Evolutionary conservation across 2,329 filamentous ascomycete genomes (phyloP), one percentile per base, ranked within the genome.

Genomic region (Aspergillus quadricinctus): DNA sequence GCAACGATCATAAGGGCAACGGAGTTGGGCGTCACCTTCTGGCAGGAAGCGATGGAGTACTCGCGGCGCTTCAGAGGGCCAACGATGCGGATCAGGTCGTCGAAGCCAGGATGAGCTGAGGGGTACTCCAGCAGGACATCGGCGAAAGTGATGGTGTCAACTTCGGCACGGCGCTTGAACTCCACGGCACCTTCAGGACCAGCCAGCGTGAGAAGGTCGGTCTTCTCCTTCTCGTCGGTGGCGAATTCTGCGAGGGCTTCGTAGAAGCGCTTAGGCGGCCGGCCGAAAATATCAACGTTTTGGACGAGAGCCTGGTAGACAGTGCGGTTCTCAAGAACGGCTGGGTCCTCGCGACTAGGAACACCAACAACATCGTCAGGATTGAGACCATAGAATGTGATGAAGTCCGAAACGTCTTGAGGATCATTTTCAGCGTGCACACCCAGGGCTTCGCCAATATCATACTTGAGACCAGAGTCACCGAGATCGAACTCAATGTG

Each of bases 401-500:
- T 96, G 77, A 99, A 99, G 45, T 89, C 83, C 63, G 86, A 79
- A 57, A 97, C 88, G 59, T 94, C 83, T 48, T 80, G 78, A 49
- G 87, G 82, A 72, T 97, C 88, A 75, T 99, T 99, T 77, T 97
- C 90, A 6, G 92, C 90, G 74, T 99, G 94, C 61, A 99, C 92
- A 63, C 94, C 94, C 19, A 99, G 87, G 49, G 94, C 94, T 78
- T 99, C 94, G 56, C 94, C 94, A 68, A 99, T 97, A 72, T 96
- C 90, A 78, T 99, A 99, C 45, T 85, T 96, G 62, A 99, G 85
- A 41, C 92, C 93, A 35, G 93, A 96, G 68, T 88, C 78, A 58
- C 93, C 93, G 25, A 99, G 85, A 70, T 97, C 94, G 69, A 99
- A 99, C 77, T 99, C 94, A 61, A 99, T 97, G 79, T 99, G 94